Evolutionary conservation across 257 asterid genomes (phyloP).

Genomic region (Prunella vulgaris): DNA sequence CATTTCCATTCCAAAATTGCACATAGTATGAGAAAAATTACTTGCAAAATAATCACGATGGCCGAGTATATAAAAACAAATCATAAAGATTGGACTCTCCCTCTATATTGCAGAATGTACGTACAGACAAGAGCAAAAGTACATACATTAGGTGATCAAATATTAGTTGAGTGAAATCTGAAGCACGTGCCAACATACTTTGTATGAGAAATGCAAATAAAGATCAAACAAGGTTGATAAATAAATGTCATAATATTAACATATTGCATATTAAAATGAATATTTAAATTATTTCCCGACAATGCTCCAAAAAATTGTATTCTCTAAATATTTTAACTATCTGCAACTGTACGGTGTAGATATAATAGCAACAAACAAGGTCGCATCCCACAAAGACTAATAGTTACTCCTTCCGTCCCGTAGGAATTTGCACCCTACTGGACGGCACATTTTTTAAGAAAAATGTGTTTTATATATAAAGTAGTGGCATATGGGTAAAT

Average conservation of each 20-base stretch:
- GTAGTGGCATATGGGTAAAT: too few species aligned
- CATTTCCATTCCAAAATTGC: constrained; percentile 47
- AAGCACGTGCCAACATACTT: not conserved
- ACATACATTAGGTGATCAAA: constrained; percentile 7
- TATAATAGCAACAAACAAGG: too few species aligned
- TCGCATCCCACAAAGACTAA: too few species aligned
- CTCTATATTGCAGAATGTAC: constrained; percentile 45
- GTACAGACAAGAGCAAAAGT: constrained; percentile 10
- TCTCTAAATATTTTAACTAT: too few species aligned
- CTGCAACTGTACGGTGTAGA: too few species aligned
- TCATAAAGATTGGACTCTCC: constrained; percentile 61
- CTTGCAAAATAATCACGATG: constrained; percentile 56
- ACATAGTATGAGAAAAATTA: constrained; percentile 45
- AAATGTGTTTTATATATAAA: too few species aligned
- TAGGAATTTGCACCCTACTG: too few species aligned
- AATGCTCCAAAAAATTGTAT: too few species aligned
- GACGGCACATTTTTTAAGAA: too few species aligned
- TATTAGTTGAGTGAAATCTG: not conserved
- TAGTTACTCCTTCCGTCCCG: too few species aligned
- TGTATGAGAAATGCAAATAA: not conserved
- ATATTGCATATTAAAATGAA: too few species aligned
- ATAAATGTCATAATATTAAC: constrained; percentile 7
- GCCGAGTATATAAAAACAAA: constrained; percentile 52
- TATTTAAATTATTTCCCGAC: too few species aligned
- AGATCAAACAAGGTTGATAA: not conserved